Percentiles rank a stretch among this genome's conserved stretches.
Conservation (phyloP, 1,284 basidiomycete species). For the Wolfiporia cocos region DNA sequence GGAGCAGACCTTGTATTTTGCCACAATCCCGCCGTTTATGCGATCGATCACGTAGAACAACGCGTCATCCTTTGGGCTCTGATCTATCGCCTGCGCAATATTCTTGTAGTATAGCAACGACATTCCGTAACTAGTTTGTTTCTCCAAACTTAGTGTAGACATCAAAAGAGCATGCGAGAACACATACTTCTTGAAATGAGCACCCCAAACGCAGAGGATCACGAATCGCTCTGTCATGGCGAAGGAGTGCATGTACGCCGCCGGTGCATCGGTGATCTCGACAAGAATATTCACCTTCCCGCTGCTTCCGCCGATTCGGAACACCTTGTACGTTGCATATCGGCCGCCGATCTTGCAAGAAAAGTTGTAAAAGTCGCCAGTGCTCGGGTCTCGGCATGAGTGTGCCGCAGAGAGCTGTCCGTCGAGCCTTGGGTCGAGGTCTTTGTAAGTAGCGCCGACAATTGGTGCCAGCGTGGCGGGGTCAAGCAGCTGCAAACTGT, state of each 20-base stretch:
- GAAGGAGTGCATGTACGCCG: conserved; percentile 32
- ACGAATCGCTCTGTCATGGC: conserved; percentile 30
- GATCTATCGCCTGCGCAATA: conserved; percentile 24
- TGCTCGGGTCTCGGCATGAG: conserved; percentile 27
- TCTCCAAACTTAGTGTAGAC: no score
- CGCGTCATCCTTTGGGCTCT: conserved; percentile 17
- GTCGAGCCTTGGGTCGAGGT: conserved; percentile 26
- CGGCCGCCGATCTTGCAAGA: conserved; percentile 22
- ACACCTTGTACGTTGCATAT: conserved; percentile 24
- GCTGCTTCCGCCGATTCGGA: conserved; percentile 22
- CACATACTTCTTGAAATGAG: conserved; percentile 15
- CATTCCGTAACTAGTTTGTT: conserved; percentile 20
- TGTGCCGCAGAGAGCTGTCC: conserved; percentile 29
- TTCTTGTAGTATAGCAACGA: conserved; percentile 16
- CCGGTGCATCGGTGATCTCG: conserved; percentile 30
- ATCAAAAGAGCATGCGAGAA: not conserved
- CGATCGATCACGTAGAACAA: conserved; percentile 33
- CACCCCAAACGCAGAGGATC: conserved; percentile 28
- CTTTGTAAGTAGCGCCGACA: conserved; percentile 19
- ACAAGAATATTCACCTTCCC: conserved; percentile 30
- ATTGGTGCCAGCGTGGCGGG: conserved; percentile 32
- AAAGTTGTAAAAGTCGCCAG: conserved; percentile 31
- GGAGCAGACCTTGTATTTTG: conserved; percentile 20
- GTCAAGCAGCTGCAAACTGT: conserved; percentile 24
- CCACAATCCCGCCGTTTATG: conserved; percentile 27